Evolutionary conservation across 805 yeast species (phyloP).

Genomic region (Yarrowia porcina): DNA sequence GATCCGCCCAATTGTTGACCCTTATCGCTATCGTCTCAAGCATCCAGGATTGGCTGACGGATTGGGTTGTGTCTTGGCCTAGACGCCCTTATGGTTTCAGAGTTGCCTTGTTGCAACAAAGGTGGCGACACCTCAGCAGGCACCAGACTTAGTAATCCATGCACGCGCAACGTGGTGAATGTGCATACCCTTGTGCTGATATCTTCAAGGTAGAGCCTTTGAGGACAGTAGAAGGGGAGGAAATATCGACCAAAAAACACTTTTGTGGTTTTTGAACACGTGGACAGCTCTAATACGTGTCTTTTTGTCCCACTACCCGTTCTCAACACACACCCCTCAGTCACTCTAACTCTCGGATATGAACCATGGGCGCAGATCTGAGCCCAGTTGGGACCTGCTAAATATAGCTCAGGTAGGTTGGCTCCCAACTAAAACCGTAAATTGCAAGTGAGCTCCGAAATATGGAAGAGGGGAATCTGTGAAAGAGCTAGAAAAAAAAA

Average conservation of each 20-base stretch:
- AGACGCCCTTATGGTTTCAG: conserved; percentile 11
- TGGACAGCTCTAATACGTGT: no score
- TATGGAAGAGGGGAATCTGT: conserved; percentile 6
- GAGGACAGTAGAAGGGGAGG: not conserved
- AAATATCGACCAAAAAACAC: no score
- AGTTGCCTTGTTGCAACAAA: conserved; percentile 8
- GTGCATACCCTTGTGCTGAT: conserved; percentile 21
- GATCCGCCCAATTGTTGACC: no score
- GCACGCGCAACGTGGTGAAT: conserved; percentile 26
- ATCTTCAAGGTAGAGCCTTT: not conserved
- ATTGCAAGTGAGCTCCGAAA: not conserved
- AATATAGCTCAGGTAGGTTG: conserved; percentile 6
- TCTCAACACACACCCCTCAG: no score
- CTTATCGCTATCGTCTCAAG: no score
- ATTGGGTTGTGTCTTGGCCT: conserved; percentile 3
- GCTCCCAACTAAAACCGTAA: conserved; percentile 3
- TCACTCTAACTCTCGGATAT: not conserved
- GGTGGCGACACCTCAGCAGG: conserved; percentile 12
- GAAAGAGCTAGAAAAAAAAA: no score
- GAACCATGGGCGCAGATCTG: conserved; percentile 10
- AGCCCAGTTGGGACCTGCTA: not conserved
- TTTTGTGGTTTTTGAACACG: no score
- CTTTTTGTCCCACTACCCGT: no score
- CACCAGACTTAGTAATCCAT: conserved; percentile 24
- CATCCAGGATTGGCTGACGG: not conserved